Conservation (phyloP, 1,284 basidiomycete species). For the Albatrellus sp. region DNA sequence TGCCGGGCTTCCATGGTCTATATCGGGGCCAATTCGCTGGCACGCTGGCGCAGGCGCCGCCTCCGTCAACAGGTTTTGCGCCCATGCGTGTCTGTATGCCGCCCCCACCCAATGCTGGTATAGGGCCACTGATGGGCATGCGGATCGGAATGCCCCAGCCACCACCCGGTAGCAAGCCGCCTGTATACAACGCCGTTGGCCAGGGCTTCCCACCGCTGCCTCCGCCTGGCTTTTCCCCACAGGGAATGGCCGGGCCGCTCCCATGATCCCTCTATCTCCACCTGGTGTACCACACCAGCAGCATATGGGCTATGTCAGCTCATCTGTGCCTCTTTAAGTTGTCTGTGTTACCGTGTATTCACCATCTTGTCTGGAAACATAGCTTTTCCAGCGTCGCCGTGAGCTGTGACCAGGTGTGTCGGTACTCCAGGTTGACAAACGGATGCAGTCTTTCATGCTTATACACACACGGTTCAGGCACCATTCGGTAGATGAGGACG, state of each 20-base stretch:
- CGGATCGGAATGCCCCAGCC: conserved; percentile 21
- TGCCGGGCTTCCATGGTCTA: conserved; percentile 53
- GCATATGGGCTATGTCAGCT: conserved; percentile 10
- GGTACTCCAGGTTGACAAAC: too few relatives aligned
- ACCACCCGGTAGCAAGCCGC: conserved; percentile 22
- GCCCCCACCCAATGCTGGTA: conserved; percentile 42
- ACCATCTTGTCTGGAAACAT: not conserved
- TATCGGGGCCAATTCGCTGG: conserved; percentile 87
- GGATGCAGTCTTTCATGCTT: too few relatives aligned
- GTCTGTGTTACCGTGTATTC: conserved; percentile 1
- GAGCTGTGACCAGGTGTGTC: too few relatives aligned
- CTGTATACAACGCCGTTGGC: conserved; percentile 26
- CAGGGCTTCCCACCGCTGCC: conserved; percentile 45
- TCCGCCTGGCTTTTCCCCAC: conserved; percentile 41
- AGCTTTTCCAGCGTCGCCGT: not conserved
- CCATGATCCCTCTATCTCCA: conserved; percentile 16
- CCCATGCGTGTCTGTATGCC: conserved; percentile 39
- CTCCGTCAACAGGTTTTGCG: conserved; percentile 52
- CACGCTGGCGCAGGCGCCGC: conserved; percentile 59
- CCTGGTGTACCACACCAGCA: conserved; percentile 14
- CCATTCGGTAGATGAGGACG: too few relatives aligned
- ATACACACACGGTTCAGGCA: too few relatives aligned
- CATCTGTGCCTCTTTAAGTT: not conserved
- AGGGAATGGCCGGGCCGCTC: conserved; percentile 22
- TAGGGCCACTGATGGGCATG: conserved; percentile 21